Percentiles rank a stretch among this genome's conserved stretches.
Evolutionary conservation across 257 asterid species (phyloP).

Genomic region (Ajuga chamaepitys): DNA sequence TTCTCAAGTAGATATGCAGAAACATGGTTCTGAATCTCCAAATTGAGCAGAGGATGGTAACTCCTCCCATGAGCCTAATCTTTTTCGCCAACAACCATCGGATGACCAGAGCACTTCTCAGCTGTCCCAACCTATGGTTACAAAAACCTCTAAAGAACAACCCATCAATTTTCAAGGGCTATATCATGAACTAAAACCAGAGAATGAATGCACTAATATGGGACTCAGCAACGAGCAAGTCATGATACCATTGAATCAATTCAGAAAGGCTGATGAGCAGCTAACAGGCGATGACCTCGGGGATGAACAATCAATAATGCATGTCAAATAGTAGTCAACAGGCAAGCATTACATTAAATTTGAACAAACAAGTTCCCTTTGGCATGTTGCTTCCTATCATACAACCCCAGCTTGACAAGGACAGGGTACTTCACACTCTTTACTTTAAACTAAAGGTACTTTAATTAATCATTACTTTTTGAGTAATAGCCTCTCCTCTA

Average conservation of each 20-base stretch:
- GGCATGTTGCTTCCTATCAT: constrained; percentile 87
- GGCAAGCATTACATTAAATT: constrained; percentile 30
- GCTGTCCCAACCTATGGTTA: constrained; percentile 32
- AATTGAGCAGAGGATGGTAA: constrained; percentile 34
- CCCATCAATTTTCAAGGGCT: constrained; percentile 29
- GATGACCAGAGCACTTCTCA: constrained; percentile 28
- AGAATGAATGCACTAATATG: constrained; percentile 24
- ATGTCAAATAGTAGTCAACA: constrained; percentile 27
- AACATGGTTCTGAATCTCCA: constrained; percentile 36
- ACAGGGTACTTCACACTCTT: constrained; percentile 72
- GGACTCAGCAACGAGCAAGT: constrained; percentile 26
- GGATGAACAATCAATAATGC: constrained; percentile 31
- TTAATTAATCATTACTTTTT: constrained; percentile 15
- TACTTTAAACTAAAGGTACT: constrained; percentile 66
- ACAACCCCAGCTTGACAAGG: constrained; percentile 85
- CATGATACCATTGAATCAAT: constrained; percentile 21
- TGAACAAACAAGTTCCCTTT: constrained; percentile 86
- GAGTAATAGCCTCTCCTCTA: constrained; percentile 3
- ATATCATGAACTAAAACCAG: constrained; percentile 30
- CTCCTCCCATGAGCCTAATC: constrained; percentile 25
- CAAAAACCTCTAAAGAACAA: constrained; percentile 38
- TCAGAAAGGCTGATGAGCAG: constrained; percentile 26
- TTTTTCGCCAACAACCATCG: constrained; percentile 21
- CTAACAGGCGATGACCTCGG: constrained; percentile 31
- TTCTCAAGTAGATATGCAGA: constrained; percentile 33